Base-by-base conservation (phyloP, 1,139 yeast genomes). In the Wickerhamiella infanticola region DNA sequence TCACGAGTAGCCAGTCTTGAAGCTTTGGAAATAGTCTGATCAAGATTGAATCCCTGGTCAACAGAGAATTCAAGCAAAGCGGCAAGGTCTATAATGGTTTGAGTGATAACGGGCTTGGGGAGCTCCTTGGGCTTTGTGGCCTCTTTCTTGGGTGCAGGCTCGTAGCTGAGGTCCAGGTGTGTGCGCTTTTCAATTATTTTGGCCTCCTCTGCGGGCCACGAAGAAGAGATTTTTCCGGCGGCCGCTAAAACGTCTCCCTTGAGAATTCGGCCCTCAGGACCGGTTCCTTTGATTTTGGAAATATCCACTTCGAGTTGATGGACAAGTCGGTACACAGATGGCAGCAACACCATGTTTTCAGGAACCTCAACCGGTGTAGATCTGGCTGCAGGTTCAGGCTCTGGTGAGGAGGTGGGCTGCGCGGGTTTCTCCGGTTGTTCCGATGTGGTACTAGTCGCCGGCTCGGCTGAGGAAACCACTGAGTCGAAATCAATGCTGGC, bases 201-300 rank as follows among this genome's bases (percentile, higher is more conserved):
- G 7, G 83, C 68, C 47, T 88, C 68, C 25, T 65, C 60, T 24
- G 63, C 61, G 29, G 79, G 75, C 9, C 78, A 65, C 5, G 73
- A 76, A 43, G 67, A 58, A 13, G 81, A 63, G 48, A 88, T 82
- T 51, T 73, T 63, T 27, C 97, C 96, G 48, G 88, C 62, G 59
- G 75, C 78, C 1, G 94, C 93, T 54, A 88, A 72, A 1, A 88
- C 85, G 63, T 90, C 98, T 60, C 78, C 78, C 62, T 90, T 93
- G 55, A 83, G 73, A 61, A 90, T 84, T 72, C 98, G 82, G 55
- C 97, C 97, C 58, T 74, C 74, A 63, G 97, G 97, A 58, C 98
- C 98, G 42, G 95, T 67, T 58, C 97, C 98, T 67, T 78, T 77
- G 61, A 90, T 70, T 53, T 79, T 75, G 23, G 65, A 60, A 33